Conservation (phyloP, 352 stramenopile species). For the Peronosclerospora sorghi region DNA sequence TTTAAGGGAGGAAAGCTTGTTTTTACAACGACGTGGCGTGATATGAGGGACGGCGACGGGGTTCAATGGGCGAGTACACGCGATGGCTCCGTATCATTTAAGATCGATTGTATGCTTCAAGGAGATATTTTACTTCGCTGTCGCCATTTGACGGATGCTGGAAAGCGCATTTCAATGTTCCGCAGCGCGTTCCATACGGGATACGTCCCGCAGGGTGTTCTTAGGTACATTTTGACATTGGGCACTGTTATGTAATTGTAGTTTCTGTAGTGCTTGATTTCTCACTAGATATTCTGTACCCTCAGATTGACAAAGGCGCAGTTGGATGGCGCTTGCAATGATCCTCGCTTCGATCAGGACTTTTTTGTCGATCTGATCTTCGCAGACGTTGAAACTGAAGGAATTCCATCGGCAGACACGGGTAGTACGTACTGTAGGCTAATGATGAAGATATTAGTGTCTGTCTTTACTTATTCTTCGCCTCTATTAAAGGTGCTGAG, state of each 20-base stretch:
- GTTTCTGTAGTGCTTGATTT: background rate
- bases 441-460: background rate
- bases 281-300: background rate
- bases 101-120: conserved; percentile 93
- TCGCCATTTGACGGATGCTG: conserved; percentile 86
- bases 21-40: conserved; percentile 88
- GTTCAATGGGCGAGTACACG: conserved; percentile 85
- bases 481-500: conserved; percentile 7
- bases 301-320: conserved; percentile 92
- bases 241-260: background rate
- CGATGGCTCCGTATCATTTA: conserved; percentile 89
- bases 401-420: conserved; percentile 10
- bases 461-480: background rate
- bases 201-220: conserved; percentile 92
- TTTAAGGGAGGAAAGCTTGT: conserved; percentile 95
- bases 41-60: conserved; percentile 78
- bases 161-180: conserved; percentile 93
- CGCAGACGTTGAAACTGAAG: conserved; percentile 84
- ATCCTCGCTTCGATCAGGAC: conserved; percentile 90
- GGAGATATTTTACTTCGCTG: conserved; percentile 95
- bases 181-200: conserved; percentile 96
- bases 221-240: conserved; percentile 44
- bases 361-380: conserved; percentile 97
- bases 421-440: conserved; percentile 5
- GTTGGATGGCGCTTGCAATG: conserved; percentile 89